Conservation (phyloP, 805 yeast genomes). For the Zygotorulaspora chibaensis region DNA sequence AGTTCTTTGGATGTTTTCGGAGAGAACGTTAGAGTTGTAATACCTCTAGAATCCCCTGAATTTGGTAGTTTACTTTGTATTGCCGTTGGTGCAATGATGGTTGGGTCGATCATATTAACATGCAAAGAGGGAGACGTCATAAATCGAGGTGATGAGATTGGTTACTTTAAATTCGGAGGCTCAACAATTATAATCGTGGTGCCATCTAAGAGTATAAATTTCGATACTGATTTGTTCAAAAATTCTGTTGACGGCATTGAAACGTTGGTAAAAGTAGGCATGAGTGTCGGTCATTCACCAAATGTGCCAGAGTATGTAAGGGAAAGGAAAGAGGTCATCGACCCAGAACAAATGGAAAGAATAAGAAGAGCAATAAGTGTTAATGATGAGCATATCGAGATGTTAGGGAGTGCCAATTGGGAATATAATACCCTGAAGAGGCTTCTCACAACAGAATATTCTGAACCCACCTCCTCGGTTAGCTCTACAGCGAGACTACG, state of each 20-base stretch:
- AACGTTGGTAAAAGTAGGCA: constrained; percentile 83
- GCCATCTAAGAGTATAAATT: constrained; percentile 44
- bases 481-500: background rate
- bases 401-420: constrained; percentile 27
- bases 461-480: constrained; percentile 2
- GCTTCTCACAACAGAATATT: constrained; percentile 12
- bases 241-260: constrained; percentile 72
- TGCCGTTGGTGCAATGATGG: constrained; percentile 98
- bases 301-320: constrained; percentile 47
- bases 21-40: constrained; percentile 75
- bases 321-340: constrained; percentile 36
- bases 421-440: constrained; percentile 24
- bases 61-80: constrained; percentile 77
- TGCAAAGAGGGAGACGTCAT: constrained; percentile 56
- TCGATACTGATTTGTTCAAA: constrained; percentile 68
- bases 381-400: constrained; percentile 20
- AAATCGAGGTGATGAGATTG: constrained; percentile 74
- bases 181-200: constrained; percentile 74
- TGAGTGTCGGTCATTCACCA: constrained; percentile 78
- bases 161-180: constrained; percentile 96
- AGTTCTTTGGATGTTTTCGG: constrained; percentile 88
- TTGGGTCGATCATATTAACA: constrained; percentile 79
- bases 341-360: constrained; percentile 25
- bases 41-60: constrained; percentile 69
- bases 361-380: constrained; percentile 31